Conservation (phyloP, 768 basidiomycete genomes). For the Boletus reticuloceps region DNA sequence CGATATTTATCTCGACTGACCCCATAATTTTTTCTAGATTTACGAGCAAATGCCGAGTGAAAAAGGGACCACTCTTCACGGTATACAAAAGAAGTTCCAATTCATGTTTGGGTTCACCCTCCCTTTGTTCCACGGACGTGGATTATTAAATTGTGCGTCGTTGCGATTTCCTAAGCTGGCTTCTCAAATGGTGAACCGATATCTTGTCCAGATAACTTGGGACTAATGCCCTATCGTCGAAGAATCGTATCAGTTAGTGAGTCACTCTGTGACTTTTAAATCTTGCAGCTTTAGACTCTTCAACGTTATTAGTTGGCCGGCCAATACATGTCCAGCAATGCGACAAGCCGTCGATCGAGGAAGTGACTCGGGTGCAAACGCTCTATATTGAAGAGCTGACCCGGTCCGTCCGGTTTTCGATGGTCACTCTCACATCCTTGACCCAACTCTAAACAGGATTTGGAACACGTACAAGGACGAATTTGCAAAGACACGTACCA, state of each 20-base stretch:
- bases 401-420: constrained; percentile 50
- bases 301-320: constrained; percentile 62
- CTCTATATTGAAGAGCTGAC: constrained; percentile 91
- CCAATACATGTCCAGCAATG: constrained; percentile 79
- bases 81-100: constrained; percentile 89
- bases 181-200: background rate
- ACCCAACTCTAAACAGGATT: constrained; percentile 52
- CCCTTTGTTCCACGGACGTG: constrained; percentile 96
- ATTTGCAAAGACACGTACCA: constrained; percentile 79
- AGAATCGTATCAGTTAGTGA: constrained; percentile 94
- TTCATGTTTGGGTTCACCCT: constrained; percentile 92
- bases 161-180: background rate
- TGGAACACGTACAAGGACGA: constrained; percentile 96
- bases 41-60: constrained; percentile 97
- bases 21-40: constrained; percentile 51
- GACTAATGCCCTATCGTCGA: constrained; percentile 92
- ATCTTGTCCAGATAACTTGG: constrained; percentile 66
- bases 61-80: constrained; percentile 84
- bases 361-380: constrained; percentile 74
- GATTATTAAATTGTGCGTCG: constrained; percentile 83
- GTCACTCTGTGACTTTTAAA: constrained; percentile 33
- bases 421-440: background rate
- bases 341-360: constrained; percentile 80
- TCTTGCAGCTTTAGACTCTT: background rate
- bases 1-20: background rate